These are phyloP conservation scores for Rosa persica DNA, from an alignment of 306 rosid species.

Conservation along the genomic window DNA sequence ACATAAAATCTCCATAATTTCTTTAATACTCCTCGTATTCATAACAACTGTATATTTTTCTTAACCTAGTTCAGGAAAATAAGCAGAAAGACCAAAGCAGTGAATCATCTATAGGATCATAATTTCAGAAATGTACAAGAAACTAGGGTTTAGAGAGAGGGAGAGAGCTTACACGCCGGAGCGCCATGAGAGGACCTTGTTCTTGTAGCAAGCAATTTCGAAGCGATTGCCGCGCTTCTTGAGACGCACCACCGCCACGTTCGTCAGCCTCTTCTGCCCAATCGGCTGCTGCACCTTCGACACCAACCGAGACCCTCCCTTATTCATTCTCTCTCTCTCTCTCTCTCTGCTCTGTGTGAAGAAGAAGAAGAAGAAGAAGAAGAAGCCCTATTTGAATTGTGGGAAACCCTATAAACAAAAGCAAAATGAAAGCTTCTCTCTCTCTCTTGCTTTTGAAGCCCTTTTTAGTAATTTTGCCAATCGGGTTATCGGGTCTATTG, in stretches of 20 bases:
- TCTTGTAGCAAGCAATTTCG: slow-evolving; percentile 90
- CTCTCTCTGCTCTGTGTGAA: not conserved
- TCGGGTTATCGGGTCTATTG: not conserved
- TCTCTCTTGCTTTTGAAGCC: not conserved
- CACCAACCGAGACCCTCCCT: not conserved
- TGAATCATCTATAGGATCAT: not conserved
- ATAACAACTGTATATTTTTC: not conserved
- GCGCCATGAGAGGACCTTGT: slow-evolving; percentile 97
- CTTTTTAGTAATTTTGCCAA: not conserved
- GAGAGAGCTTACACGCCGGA: slow-evolving; percentile 68
- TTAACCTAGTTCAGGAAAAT: not conserved
- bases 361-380: not conserved
- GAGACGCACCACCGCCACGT: slow-evolving; percentile 92
- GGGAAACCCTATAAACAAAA: not conserved
- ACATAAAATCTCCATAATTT: not conserved
- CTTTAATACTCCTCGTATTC: too few species aligned
- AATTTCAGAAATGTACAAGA: not conserved
- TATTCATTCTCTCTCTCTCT: slow-evolving; percentile 27
- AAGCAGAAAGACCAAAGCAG: not conserved
- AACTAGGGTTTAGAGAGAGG: slow-evolving; percentile 14
- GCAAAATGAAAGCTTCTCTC: not conserved
- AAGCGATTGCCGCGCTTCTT: slow-evolving; percentile 80
- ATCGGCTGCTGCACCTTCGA: slow-evolving; percentile 83
- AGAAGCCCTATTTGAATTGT: not conserved
- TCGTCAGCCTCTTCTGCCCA: slow-evolving; percentile 94